Evolutionary conservation across 257 asterid genomes (phyloP).

Genomic region (Voacanga thouarsii): DNA sequence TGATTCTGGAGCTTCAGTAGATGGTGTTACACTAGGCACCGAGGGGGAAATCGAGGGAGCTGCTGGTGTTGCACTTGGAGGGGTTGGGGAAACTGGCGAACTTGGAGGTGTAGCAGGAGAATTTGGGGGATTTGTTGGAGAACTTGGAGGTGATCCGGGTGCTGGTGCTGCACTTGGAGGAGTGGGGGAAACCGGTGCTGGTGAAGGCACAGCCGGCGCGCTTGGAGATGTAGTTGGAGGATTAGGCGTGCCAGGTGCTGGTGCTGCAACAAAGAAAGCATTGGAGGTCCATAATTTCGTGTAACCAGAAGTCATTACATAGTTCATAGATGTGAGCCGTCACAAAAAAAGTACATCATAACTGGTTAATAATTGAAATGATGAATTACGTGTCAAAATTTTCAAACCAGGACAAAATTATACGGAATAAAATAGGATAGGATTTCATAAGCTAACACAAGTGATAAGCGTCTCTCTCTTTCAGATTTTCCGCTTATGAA

Average conservation of each 20-base stretch:
- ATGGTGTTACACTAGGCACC: neutral
- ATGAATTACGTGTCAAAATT: no score
- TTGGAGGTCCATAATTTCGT: neutral
- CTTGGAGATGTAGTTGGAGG: neutral
- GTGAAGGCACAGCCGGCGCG: neutral
- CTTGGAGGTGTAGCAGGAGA: neutral
- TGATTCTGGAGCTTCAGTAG: conserved; percentile 1
- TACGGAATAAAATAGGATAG: no score
- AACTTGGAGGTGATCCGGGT: neutral
- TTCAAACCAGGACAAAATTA: no score
- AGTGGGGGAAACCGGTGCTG: neutral
- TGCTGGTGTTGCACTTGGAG: neutral
- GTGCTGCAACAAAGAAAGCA: neutral
- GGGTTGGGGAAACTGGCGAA: neutral
- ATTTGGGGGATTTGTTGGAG: neutral
- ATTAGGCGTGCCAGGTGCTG: neutral
- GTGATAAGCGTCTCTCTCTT: no score
- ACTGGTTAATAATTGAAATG: no score
- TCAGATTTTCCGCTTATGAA: no score
- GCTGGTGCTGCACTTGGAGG: neutral
- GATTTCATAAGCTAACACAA: no score
- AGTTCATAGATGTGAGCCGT: neutral
- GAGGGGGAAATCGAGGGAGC: neutral
- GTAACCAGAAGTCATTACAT: no score
- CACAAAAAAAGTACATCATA: neutral